Percentiles rank a stretch among this genome's conserved stretches.
Conservation (phyloP, 176 grass and related monocot species). For the Oryza rufipogon region DNA sequence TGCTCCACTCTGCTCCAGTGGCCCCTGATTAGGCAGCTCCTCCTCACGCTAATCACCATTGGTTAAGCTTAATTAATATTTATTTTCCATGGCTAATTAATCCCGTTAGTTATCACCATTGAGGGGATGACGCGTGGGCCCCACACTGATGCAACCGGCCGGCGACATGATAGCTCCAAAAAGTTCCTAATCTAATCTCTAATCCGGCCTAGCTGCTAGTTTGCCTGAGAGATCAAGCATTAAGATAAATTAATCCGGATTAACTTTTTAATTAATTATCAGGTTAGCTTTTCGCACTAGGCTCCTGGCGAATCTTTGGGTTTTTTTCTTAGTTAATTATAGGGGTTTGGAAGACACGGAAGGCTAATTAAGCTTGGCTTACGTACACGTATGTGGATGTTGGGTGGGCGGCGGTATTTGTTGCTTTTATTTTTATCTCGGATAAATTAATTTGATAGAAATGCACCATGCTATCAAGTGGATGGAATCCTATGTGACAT, state of each 20-base stretch:
- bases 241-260: neutral
- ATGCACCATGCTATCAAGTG: neutral
- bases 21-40: neutral
- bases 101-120: neutral
- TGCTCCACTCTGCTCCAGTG: neutral
- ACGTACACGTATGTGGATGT: neutral
- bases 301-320: constrained; percentile 14
- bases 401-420: neutral
- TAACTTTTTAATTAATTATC: constrained; percentile 6
- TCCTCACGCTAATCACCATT: neutral
- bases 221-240: neutral
- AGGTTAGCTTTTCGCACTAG: neutral
- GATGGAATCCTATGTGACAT: constrained; percentile 34
- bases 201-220: neutral
- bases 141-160: neutral
- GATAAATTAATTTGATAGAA: neutral
- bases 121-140: neutral
- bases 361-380: constrained; percentile 5
- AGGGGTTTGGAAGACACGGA: neutral
- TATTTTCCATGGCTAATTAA: neutral
- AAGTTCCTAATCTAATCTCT: constrained; percentile 20
- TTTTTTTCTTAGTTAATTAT: neutral
- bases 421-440: neutral
- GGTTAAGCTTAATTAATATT: neutral
- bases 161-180: constrained; percentile 52